Evolutionary conservation across 306 rosid genomes (phyloP).

Genomic region (Medicago arabica): DNA sequence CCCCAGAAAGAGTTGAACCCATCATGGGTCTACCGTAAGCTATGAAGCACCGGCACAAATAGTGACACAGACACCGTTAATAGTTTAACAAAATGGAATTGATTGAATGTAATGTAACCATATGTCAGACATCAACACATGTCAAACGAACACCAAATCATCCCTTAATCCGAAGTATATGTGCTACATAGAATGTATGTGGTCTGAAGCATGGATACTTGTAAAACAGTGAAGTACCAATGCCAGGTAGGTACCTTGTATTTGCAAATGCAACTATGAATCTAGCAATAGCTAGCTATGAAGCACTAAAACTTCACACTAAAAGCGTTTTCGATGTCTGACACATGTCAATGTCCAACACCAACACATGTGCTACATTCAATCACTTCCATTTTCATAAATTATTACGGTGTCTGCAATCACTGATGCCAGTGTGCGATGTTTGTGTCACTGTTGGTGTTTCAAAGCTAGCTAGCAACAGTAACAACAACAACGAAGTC

Average conservation of each 20-base stretch:
- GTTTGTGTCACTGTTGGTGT: neutral
- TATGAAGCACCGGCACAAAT: neutral
- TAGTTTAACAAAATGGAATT: too few species aligned
- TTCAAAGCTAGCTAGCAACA: too few species aligned
- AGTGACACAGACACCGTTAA: neutral
- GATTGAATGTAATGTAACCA: neutral
- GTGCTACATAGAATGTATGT: neutral
- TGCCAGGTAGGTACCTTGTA: neutral
- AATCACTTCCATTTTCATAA: neutral
- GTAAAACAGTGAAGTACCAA: too few species aligned
- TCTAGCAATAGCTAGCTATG: neutral
- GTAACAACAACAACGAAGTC: too few species aligned
- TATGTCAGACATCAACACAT: neutral
- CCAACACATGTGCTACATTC: neutral
- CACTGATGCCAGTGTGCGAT: too few species aligned
- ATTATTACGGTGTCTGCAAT: neutral
- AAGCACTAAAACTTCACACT: neutral
- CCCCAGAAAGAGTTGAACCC: too few species aligned
- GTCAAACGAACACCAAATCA: neutral
- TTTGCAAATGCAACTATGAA: slow-evolving; percentile 13
- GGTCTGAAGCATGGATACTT: too few species aligned
- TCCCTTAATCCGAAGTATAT: neutral
- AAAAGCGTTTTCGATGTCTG: neutral
- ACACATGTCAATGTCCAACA: neutral
- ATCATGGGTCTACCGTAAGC: neutral